Percentiles rank a stretch among this genome's conserved stretches.
Evolutionary conservation across 805 yeast species (phyloP).

Genomic region (Phaffomyces opuntiae): DNA sequence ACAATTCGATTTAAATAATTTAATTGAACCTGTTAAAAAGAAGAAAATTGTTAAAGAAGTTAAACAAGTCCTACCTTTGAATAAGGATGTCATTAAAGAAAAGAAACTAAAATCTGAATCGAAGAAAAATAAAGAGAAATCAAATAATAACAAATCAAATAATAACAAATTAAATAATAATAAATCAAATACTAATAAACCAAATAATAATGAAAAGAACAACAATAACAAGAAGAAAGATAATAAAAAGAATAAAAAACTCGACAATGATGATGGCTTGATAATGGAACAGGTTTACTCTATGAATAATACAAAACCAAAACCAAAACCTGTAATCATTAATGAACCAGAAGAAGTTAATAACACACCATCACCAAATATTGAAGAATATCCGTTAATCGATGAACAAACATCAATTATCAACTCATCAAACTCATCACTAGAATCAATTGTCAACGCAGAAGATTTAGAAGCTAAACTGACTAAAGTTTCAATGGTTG

Average conservation of each 20-base stretch:
- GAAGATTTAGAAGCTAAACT: constrained; percentile 11
- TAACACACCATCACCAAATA: background rate
- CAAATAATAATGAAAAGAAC: background rate
- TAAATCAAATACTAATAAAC: background rate
- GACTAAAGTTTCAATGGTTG: constrained; percentile 1
- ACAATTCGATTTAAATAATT: constrained; percentile 13
- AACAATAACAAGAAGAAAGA: background rate
- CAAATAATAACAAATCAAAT: background rate
- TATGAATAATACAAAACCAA: background rate
- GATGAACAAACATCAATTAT: background rate
- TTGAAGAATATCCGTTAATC: background rate
- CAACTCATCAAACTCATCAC: background rate
- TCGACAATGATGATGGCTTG: background rate
- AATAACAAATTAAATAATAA: background rate
- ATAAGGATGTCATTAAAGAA: background rate
- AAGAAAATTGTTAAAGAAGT: background rate
- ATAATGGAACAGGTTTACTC: background rate
- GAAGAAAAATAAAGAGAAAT: background rate
- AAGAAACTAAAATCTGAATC: background rate
- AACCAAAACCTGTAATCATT: too few species aligned
- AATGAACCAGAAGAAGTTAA: too few species aligned
- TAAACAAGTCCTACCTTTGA: background rate
- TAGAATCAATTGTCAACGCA: background rate
- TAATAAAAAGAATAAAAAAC: background rate
- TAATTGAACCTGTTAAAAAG: constrained; percentile 3